A percentile compares a stretch with the other conserved stretches of the same genome.
phyloP scores from a whole-genome alignment of 2,329 filamentous ascomycete genomes.

The Dendrostoma leiphaemia region DNA sequence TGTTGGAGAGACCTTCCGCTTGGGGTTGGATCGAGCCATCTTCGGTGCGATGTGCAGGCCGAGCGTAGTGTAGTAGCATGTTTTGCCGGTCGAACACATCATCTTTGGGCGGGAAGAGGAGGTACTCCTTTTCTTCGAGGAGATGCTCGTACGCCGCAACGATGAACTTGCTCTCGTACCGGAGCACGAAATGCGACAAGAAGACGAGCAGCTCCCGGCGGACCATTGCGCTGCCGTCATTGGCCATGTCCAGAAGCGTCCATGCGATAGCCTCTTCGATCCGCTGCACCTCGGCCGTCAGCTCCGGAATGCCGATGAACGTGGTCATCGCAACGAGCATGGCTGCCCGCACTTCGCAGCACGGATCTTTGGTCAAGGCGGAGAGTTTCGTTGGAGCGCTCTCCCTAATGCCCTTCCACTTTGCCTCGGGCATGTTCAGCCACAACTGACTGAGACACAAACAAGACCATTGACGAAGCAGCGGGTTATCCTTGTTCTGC shows the following conservation, averaged over 20 bases:
- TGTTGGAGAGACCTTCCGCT: slow-evolving; percentile 67
- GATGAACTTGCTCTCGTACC: slow-evolving; percentile 89
- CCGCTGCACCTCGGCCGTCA: slow-evolving; percentile 86
- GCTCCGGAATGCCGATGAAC: slow-evolving; percentile 88
- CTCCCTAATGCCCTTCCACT: slow-evolving; percentile 91
- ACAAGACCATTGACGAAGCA: slow-evolving; percentile 93
- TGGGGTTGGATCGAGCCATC: slow-evolving; percentile 57
- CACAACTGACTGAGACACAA: slow-evolving; percentile 94
- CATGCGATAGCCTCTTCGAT: slow-evolving; percentile 90
- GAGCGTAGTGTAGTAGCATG: slow-evolving; percentile 59
- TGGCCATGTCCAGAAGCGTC: slow-evolving; percentile 85
- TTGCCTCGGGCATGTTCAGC: slow-evolving; percentile 86
- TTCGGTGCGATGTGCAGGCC: slow-evolving; percentile 51
- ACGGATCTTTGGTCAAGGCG: slow-evolving; percentile 77
- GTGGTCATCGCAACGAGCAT: slow-evolving; percentile 93
- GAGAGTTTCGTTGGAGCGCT: slow-evolving; percentile 80
- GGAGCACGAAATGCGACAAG: slow-evolving; percentile 84
- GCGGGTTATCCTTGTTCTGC: slow-evolving; percentile 79
- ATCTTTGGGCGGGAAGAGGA: slow-evolving; percentile 53
- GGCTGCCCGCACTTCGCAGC: slow-evolving; percentile 88
- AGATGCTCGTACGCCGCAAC: slow-evolving; percentile 91
- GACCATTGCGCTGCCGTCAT: slow-evolving; percentile 91
- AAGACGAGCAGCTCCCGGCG: slow-evolving; percentile 92
- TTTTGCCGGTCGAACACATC: slow-evolving; percentile 57
- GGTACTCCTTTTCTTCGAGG: slow-evolving; percentile 74